Evolutionary conservation across 176 grass and related monocot genomes (phyloP).

Genomic region (Miscanthus lutarioriparius): DNA sequence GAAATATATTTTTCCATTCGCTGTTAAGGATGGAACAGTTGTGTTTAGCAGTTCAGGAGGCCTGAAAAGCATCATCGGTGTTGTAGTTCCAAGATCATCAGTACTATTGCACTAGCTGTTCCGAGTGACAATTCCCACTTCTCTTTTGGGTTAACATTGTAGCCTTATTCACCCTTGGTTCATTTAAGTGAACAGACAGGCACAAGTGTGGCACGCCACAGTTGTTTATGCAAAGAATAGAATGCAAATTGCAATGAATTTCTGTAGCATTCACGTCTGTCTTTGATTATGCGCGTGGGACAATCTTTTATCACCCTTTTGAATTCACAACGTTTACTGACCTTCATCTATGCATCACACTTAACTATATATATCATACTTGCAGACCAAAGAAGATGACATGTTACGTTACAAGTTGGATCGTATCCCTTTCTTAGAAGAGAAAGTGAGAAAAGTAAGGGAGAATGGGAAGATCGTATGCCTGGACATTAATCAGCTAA

Average conservation of each 20-base stretch:
- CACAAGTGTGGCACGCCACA: not conserved
- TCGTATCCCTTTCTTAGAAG: conserved; percentile 75
- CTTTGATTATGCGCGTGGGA: not conserved
- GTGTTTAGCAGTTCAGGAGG: not conserved
- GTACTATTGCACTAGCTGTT: not conserved
- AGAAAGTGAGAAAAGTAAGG: conserved; percentile 71
- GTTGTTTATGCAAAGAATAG: conserved; percentile 1
- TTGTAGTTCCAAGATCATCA: not conserved
- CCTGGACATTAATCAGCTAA: conserved; percentile 76
- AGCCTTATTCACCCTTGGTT: not conserved
- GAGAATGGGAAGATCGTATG: conserved; percentile 73
- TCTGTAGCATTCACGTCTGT: not conserved
- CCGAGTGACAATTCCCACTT: not conserved
- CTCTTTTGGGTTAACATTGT: not conserved
- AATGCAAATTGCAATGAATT: not conserved
- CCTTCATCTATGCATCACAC: conserved; percentile 4
- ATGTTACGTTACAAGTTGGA: conserved; percentile 80
- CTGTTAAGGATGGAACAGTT: no score
- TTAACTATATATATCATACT: not conserved
- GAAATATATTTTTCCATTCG: no score
- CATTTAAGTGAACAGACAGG: conserved; percentile 3
- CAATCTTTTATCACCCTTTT: conserved; percentile 5
- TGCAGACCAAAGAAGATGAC: conserved; percentile 69
- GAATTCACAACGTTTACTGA: not conserved
- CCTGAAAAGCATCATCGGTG: not conserved